Evolutionary conservation across 202 grass and related monocot genomes (phyloP).

Genomic region (Setaria viridis): DNA sequence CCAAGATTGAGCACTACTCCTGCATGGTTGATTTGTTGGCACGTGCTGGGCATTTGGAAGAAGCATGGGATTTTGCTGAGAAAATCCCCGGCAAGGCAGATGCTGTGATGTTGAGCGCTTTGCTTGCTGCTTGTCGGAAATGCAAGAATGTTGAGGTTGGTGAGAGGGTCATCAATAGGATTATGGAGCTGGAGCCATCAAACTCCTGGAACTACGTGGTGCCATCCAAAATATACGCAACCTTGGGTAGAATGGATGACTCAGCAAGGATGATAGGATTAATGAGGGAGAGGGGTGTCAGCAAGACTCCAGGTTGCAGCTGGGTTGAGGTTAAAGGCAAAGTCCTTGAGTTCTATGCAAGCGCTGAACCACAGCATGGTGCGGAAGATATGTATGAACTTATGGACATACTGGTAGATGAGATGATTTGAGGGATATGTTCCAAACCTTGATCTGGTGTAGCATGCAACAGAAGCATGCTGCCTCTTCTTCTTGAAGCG

Average conservation of each 20-base stretch:
- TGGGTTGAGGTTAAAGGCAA: conserved; percentile 70
- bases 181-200: conserved; percentile 69
- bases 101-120: conserved; percentile 73
- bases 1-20: conserved; percentile 79
- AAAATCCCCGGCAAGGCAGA: conserved; percentile 68
- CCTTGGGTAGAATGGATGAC: conserved; percentile 66
- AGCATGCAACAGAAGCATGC: conserved; percentile 7
- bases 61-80: conserved; percentile 76
- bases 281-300: conserved; percentile 78
- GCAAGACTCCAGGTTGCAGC: conserved; percentile 80
- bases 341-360: conserved; percentile 80
- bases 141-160: conserved; percentile 65
- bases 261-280: conserved; percentile 71
- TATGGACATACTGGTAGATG: conserved; percentile 54
- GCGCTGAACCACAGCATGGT: conserved; percentile 56
- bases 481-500: background rate
- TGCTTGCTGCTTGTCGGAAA: conserved; percentile 77
- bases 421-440: conserved; percentile 78
- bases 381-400: conserved; percentile 63
- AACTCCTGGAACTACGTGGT: conserved; percentile 84
- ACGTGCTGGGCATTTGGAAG: conserved; percentile 72
- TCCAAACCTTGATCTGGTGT: conserved; percentile 63
- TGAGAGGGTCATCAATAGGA: conserved; percentile 65
- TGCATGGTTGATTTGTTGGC: conserved; percentile 85
- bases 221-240: conserved; percentile 82